A percentile compares a stretch with the other conserved stretches of the same genome.
Conservation (phyloP, 306 rosid genomes). For the Urtica urens region DNA sequence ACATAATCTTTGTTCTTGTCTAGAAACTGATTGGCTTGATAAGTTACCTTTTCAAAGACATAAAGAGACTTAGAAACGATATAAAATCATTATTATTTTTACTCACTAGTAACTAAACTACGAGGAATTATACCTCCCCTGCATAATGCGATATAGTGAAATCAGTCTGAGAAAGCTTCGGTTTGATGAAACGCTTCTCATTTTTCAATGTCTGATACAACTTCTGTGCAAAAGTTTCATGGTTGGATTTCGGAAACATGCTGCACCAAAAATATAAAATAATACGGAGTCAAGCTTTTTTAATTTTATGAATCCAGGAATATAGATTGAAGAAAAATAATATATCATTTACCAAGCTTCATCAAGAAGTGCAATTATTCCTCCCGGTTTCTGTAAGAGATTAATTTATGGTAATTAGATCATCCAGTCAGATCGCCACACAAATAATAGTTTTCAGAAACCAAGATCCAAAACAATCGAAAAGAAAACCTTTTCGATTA, state of each 20-base stretch:
- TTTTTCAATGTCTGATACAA: conserved; percentile 87
- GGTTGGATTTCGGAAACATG: conserved; percentile 99
- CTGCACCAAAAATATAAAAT: conserved; percentile 38
- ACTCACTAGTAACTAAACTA: conserved; percentile 10
- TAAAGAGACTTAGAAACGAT: conserved; percentile 8
- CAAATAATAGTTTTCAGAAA: not conserved
- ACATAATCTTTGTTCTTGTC: conserved; percentile 99
- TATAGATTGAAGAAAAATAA: not conserved
- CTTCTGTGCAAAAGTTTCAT: conserved; percentile 96
- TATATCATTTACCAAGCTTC: conserved; percentile 92
- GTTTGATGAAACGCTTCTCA: conserved; percentile 92
- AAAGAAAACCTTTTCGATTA: conserved; percentile 71
- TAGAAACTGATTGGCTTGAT: conserved; percentile 84
- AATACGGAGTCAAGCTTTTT: conserved; percentile 19
- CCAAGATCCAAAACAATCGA: no score
- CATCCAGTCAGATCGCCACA: no score
- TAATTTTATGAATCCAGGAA: conserved; percentile 12
- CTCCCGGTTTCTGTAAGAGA: conserved; percentile 90
- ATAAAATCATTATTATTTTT: conserved; percentile 22
- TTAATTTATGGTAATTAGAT: not conserved
- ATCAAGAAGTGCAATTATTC: conserved; percentile 86
- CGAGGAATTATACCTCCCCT: conserved; percentile 65
- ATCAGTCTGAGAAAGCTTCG: conserved; percentile 93
- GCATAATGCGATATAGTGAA: conserved; percentile 88
- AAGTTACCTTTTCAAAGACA: conserved; percentile 41